Base-by-base conservation (phyloP, 2,329 filamentous ascomycete genomes). In the Botryosphaeria agaves region DNA sequence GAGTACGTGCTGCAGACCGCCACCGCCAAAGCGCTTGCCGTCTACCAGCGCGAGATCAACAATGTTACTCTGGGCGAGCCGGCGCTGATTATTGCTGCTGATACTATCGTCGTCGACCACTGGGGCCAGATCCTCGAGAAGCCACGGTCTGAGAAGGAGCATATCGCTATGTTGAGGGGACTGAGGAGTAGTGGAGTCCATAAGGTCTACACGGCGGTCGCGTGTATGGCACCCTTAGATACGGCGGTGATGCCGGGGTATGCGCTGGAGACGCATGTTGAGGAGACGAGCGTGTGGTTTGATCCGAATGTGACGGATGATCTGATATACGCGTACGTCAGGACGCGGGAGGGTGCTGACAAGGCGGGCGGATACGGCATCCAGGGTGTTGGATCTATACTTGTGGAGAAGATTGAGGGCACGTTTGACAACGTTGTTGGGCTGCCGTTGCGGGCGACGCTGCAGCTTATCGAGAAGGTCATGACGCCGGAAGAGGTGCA, bases 321-420 rank as follows among this genome's bases (percentile, higher is more conserved):
- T 35, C 68, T 93, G 41, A 75, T 95, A 35, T 61, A 82, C 42
- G 69, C 69, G 31, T 85, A 85, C 48, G 77, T 85, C 34, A 68
- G 65, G 46, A 94, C 87, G 14, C 66, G 87, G 32, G 89, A 98
- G 61, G 89, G 89, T 2, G 84, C 73, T 7, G 89, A 95, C 54
- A 98, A 95, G 62, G 89, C 89, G 0, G 89, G 89, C 2, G 89
- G 89, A 0, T 98, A 98, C 53, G 89, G 83, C 1, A 70, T 98
- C 31, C 89, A 98, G 55, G 89, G 87, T 0, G 62, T 87, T 7
- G 89, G 81, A 2, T 77, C 80, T 6, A 74, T 94, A 49, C 55
- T 98, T 34, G 74, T 98, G 8, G 84, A 94, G 51, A 77, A 68
- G 52, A 79, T 98, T 39, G 81, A 93, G 39, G 89, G 89, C 7